These are phyloP conservation scores for Penicillium ochrochloron DNA, from an alignment of 495 filamentous ascomycete genomes.

Conservation along the genomic window DNA sequence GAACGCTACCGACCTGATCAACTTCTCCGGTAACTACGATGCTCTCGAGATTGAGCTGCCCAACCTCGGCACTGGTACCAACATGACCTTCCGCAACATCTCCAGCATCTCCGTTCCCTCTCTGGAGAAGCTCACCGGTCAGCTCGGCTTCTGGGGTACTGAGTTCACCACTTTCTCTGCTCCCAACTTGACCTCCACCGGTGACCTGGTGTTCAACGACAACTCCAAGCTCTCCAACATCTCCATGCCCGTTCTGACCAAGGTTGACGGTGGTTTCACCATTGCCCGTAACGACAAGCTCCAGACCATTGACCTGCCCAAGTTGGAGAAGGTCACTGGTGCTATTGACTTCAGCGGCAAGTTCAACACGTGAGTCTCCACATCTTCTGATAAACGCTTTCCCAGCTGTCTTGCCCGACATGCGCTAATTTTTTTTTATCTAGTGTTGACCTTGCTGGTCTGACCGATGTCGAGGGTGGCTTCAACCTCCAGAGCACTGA, in stretches of 20 bases:
- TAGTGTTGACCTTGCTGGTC: slow-evolving; percentile 70
- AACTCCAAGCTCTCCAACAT: slow-evolving; percentile 80
- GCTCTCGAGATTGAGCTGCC: slow-evolving; percentile 73
- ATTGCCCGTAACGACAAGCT: slow-evolving; percentile 88
- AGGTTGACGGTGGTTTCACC: slow-evolving; percentile 75
- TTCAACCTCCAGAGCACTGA: slow-evolving; percentile 81
- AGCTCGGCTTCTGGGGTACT: slow-evolving; percentile 84
- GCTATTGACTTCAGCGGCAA: slow-evolving; percentile 88
- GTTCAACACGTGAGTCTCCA: slow-evolving; percentile 73
- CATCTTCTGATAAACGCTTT: not conserved
- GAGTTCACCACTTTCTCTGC: slow-evolving; percentile 68
- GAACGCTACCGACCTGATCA: slow-evolving; percentile 64
- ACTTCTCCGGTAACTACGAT: slow-evolving; percentile 62
- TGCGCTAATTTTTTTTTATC: slow-evolving; percentile 19
- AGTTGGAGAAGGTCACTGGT: slow-evolving; percentile 72
- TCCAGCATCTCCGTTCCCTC: slow-evolving; percentile 73
- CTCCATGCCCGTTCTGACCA: slow-evolving; percentile 67
- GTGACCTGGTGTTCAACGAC: slow-evolving; percentile 78
- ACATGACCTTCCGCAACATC: slow-evolving; percentile 90
- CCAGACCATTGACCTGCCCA: slow-evolving; percentile 64
- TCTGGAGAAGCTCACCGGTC: slow-evolving; percentile 74
- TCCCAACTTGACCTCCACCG: slow-evolving; percentile 79
- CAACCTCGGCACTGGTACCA: slow-evolving; percentile 73
- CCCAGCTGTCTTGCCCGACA: slow-evolving; percentile 6
- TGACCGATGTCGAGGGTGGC: slow-evolving; percentile 79